phyloP scores from a whole-genome alignment of 441 rosid species.

The Metrosideros polymorpha region DNA sequence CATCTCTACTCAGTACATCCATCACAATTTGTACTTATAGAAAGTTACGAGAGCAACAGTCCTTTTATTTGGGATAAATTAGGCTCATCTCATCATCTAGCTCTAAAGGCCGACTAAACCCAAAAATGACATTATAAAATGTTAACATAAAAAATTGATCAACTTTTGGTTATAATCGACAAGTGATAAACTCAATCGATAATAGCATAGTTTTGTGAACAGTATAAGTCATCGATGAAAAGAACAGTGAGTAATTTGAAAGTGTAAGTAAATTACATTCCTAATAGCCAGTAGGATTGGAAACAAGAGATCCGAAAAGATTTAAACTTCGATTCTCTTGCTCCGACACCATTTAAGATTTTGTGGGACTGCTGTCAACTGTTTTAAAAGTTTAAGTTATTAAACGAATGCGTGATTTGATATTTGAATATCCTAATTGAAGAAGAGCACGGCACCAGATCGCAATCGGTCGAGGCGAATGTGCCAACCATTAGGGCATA shows the following conservation, averaged over 20 bases:
- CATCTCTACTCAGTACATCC: background rate
- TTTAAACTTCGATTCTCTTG: no score
- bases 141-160: no score
- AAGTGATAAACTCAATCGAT: no score
- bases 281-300: no score
- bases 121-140: no score
- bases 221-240: no score
- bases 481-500: background rate
- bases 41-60: background rate
- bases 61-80: background rate
- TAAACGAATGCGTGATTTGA: accelerated
- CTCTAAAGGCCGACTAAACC: no score
- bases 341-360: background rate
- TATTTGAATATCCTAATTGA: background rate
- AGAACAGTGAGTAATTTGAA: no score
- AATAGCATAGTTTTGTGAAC: no score
- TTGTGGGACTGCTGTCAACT: accelerated
- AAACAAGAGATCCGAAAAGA: no score
- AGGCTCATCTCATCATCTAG: background rate
- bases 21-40: background rate
- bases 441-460: background rate
- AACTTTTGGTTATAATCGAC: no score
- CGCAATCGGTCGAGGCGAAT: background rate
- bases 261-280: no score
- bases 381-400: background rate